Evolutionary conservation across 805 yeast species (phyloP), one percentile per base, ranked within the genome.

Genomic region (Debaryomyces tyrocola): DNA sequence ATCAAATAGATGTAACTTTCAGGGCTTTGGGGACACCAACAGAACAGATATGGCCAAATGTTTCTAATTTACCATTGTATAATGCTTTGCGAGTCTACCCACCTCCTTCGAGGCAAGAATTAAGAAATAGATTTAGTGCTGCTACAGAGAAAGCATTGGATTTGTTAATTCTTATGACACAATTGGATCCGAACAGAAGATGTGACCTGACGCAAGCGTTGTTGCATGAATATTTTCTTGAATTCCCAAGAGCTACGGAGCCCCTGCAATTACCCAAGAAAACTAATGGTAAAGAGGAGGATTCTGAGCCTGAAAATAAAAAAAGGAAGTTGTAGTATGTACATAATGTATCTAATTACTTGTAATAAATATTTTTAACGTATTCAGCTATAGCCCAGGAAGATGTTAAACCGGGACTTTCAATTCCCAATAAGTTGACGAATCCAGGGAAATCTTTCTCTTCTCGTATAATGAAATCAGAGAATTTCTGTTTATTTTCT

Each of bases 11-110:
- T 41, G 87, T 90, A n/a, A 94, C 98, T 0, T 92, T 94, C 63
- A 82, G 88, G 59, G 99, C 98, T 0, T 69, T 92, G 48, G 99
- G 99, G 0, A 91, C 99, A 0, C 99, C 99, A 4, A 87, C 96
- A 0, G 97, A 91, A 54, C 82, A 78, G 28, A 82, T 74, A 2
- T 94, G 99, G 99, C 96, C 96, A 0, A 87, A 90, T 40, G 95
- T 92, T 2, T 79, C 91, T 1, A 74, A 79, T 48, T 75, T 94
- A 42, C 94, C 96, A 0, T 74, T 81, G 21, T 94, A 88, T 62
- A 82, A 85, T 57, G 81, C 88, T 33, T 69, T 87, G 51, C 80
- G 81, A 37, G 79, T 83, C 21, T 91, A 87, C 60, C 96, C 97
- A 3, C 83, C 84, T 12, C 97, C 97, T 0, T 78, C 90, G 0